A percentile compares a stretch with the other conserved stretches of the same genome.
Evolutionary conservation across 2,329 filamentous ascomycete species (phyloP).

Genomic region (Penicillium sp.): DNA sequence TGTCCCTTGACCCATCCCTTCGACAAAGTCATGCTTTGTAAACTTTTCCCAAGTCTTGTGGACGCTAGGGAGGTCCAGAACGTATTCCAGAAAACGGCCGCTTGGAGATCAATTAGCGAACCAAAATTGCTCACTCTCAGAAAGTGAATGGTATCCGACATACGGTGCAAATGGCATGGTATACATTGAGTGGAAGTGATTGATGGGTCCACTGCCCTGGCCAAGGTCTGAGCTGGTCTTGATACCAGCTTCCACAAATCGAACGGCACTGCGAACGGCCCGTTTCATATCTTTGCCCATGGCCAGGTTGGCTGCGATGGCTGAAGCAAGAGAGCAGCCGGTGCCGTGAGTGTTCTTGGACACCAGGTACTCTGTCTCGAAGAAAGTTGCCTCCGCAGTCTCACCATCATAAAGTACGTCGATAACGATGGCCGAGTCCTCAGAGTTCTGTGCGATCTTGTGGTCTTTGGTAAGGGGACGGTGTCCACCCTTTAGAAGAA

Average conservation of each 20-base stretch:
- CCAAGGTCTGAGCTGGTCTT: slow-evolving; percentile 52
- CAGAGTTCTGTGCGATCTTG: slow-evolving; percentile 51
- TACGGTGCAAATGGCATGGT: slow-evolving; percentile 54
- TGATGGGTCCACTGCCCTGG: slow-evolving; percentile 58
- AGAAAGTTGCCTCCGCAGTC: slow-evolving; percentile 44
- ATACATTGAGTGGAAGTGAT: slow-evolving; percentile 61
- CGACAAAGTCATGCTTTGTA: slow-evolving; percentile 76
- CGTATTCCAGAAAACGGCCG: slow-evolving; percentile 75
- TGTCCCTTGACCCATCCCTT: slow-evolving; percentile 66
- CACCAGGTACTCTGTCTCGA: slow-evolving; percentile 65
- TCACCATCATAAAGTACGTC: slow-evolving; percentile 67
- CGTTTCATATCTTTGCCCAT: slow-evolving; percentile 43
- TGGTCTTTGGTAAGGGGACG: slow-evolving; percentile 65
- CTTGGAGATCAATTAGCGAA: slow-evolving; percentile 33
- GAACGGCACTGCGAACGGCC: slow-evolving; percentile 52
- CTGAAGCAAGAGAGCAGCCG: slow-evolving; percentile 83
- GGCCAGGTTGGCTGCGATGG: slow-evolving; percentile 59
- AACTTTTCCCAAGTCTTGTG: slow-evolving; percentile 66
- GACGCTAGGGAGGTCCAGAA: slow-evolving; percentile 71
- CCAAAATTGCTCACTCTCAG: not conserved
- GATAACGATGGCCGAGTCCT: slow-evolving; percentile 61
- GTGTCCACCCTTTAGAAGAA: slow-evolving; percentile 88
- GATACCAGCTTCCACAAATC: slow-evolving; percentile 58
- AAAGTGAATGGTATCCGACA: slow-evolving; percentile 14
- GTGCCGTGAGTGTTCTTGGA: slow-evolving; percentile 89